Base-by-base conservation (phyloP, 176 grass and related monocot species). In the Lolium rigidum region DNA sequence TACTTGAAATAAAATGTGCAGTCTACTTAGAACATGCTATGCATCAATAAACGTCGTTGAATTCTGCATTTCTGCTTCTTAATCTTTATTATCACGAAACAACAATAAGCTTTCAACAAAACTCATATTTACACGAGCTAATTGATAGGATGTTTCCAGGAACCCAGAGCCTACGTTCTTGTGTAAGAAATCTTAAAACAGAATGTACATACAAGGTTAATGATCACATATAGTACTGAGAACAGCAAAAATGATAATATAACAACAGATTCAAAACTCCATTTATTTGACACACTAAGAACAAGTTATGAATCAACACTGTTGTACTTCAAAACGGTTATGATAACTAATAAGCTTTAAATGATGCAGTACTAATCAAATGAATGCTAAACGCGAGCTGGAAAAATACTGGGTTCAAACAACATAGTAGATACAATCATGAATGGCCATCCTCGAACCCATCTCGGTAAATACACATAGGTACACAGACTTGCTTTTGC, bases 201-300 rank as follows among this genome's bases (percentile, higher is more conserved):
- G 9, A 49, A 86, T 52, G 9, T 24, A 61, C 1, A 70, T 17
- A 50, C 66, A 39, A 18, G 11, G 16, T 66, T 67, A 74, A 38
- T 22, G 64, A 59, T 75, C 10, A 80, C 15, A 5, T 49, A 55
- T 62, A 86, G 5, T 16, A 50, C 39, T 5, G 71, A 66, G 39
- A 82, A 80, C 38, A 77, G 13, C 8, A 84, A n/a, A n/a, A 71
- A 74, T 35, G 77, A 9, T 24, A 61, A 41, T 70, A 13, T 50
- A 14, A 57, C 51, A 25, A 37, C 52, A 69, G 58, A 20, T 26
- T 24, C 20, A 39, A 28, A n/a, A 20, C 73, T 57, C 10, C 22
- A 70, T 18, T 84, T 55, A 22, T 21, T 22, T 68, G 39, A 58
- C 17, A 0, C 61, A 76, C 11, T 5, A 67, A 69, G 22, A 49